A percentile compares a stretch with the other conserved stretches of the same genome.
phyloP scores from a whole-genome alignment of 2,329 filamentous ascomycete genomes.

The Mycogone perniciosa region DNA sequence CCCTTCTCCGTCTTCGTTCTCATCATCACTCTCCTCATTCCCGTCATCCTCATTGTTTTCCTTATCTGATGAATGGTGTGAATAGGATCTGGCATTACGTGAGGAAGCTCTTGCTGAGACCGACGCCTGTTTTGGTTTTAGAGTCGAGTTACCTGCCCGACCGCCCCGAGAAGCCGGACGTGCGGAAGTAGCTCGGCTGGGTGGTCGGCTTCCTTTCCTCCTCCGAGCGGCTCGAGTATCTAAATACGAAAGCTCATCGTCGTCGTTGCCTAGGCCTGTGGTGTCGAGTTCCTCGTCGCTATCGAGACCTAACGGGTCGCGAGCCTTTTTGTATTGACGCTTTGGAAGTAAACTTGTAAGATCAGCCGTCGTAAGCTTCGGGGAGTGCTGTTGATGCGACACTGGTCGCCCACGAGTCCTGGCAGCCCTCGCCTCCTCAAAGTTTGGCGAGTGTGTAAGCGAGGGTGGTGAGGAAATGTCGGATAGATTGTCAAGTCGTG shows the following conservation, averaged over 20 bases:
- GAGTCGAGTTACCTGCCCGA: conserved; percentile 18
- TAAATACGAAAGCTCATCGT: conserved; percentile 50
- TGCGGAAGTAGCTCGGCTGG: conserved; percentile 22
- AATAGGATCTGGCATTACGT: conserved; percentile 42
- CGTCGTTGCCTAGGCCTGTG: conserved; percentile 43
- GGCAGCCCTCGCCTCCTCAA: conserved; percentile 23
- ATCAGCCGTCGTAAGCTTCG: conserved; percentile 48
- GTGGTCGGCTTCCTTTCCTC: conserved; percentile 27
- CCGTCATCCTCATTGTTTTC: conserved; percentile 44
- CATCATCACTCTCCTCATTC: conserved; percentile 29
- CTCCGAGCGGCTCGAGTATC: conserved; percentile 30
- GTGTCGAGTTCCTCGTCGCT: conserved; percentile 44
- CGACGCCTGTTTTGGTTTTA: conserved; percentile 20
- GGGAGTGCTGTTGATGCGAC: conserved; percentile 28
- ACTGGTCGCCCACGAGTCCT: conserved; percentile 25
- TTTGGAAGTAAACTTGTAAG: conserved; percentile 49
- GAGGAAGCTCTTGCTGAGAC: conserved; percentile 17
- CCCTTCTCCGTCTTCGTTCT: conserved; percentile 30
- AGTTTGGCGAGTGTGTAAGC: conserved; percentile 60
- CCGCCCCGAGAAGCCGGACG: conserved; percentile 24
- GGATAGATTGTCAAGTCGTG: conserved; percentile 38
- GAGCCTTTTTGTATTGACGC: conserved; percentile 38
- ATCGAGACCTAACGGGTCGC: conserved; percentile 32
- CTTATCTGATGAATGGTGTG: conserved; percentile 48
- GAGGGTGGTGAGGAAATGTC: conserved; percentile 59